phyloP scores from a whole-genome alignment of 108 stramenopile species.

The Skeletonema tropicum region DNA sequence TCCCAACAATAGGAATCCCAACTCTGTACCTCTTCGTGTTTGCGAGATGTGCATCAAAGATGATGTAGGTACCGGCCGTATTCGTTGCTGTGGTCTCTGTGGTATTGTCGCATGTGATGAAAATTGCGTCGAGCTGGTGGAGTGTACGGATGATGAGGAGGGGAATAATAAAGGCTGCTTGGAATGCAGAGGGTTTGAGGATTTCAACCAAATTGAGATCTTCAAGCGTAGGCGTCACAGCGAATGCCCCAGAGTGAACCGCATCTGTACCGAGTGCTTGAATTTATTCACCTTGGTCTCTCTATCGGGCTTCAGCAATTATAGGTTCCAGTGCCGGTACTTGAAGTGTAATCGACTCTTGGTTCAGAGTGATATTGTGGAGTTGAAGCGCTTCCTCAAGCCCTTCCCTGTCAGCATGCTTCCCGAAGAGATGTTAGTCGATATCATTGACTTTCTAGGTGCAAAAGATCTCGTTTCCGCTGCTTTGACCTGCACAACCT shows the following conservation, averaged over 20 bases:
- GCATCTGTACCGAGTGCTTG: conserved; percentile 12
- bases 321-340: conserved; percentile 1
- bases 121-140: conserved; percentile 34
- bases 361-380: conserved; percentile 12
- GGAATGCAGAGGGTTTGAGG: not conserved
- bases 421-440: conserved; percentile 3
- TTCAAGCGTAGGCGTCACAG: not conserved
- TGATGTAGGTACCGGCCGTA: conserved; percentile 18
- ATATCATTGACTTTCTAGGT: conserved; percentile 8
- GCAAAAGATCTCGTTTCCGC: conserved; percentile 11
- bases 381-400: conserved; percentile 12
- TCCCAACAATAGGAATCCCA: not conserved
- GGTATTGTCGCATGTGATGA: conserved; percentile 45
- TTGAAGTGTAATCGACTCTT: conserved; percentile 8
- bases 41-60: not conserved
- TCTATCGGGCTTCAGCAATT: not conserved
- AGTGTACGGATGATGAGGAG: conserved; percentile 32
- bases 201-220: conserved; percentile 8
- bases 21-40: not conserved
- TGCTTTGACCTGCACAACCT: conserved; percentile 3
- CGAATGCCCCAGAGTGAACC: not conserved
- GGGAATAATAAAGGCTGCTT: conserved; percentile 38
- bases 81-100: conserved; percentile 35
- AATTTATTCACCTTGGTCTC: conserved; percentile 2
- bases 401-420: conserved; percentile 8